These are phyloP conservation scores for Posidonia oceanica DNA, from an alignment of 116 monocot species.

Conservation along the genomic window DNA sequence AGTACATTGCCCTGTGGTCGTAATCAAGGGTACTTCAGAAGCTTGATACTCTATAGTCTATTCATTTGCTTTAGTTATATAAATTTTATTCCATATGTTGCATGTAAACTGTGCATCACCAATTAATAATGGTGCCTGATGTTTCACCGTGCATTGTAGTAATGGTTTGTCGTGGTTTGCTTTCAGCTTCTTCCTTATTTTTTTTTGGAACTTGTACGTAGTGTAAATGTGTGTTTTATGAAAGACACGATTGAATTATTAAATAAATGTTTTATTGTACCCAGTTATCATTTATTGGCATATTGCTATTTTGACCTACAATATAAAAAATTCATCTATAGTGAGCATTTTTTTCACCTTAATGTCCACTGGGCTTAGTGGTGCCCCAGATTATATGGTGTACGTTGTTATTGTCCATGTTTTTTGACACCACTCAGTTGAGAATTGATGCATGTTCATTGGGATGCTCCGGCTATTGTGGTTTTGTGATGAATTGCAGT, in stretches of 20 bases:
- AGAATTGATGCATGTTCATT: too few relatives aligned
- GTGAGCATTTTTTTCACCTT: too few relatives aligned
- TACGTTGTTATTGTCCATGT: too few relatives aligned
- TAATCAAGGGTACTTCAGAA: constrained; percentile 33
- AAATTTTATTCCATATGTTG: neutral
- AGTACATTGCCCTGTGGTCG: constrained; percentile 45
- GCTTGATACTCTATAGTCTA: neutral
- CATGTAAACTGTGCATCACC: neutral
- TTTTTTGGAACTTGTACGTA: neutral
- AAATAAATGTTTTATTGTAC: neutral
- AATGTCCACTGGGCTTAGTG: too few relatives aligned
- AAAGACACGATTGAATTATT: neutral
- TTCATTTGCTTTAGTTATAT: neutral
- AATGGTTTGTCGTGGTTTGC: too few relatives aligned
- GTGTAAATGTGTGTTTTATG: neutral
- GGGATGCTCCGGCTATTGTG: too few relatives aligned
- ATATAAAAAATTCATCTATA: too few relatives aligned
- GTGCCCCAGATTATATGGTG: too few relatives aligned
- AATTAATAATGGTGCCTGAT: neutral
- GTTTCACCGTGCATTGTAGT: neutral
- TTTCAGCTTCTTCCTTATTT: too few relatives aligned
- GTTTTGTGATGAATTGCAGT: too few relatives aligned
- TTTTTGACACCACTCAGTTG: too few relatives aligned
- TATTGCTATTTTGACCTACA: too few relatives aligned
- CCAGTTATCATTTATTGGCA: neutral